These are phyloP conservation scores for Crithidia expoeki DNA, from an alignment of 208 protist genomes.

Conservation along the genomic window DNA sequence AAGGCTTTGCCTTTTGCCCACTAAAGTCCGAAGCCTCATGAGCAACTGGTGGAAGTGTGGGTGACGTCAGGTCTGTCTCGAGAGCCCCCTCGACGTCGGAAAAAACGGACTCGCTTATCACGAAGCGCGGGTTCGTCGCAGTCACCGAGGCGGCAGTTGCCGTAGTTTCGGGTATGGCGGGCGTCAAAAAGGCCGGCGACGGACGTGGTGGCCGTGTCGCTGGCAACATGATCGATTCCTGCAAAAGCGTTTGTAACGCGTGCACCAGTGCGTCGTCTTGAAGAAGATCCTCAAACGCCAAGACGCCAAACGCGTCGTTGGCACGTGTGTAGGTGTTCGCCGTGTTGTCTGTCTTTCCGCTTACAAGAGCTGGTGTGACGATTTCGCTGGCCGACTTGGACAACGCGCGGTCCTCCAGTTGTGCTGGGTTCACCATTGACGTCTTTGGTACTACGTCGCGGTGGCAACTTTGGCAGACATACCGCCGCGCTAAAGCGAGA, in stretches of 20 bases:
- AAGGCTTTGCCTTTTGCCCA: not conserved
- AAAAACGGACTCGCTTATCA: not conserved
- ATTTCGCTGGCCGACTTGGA: conserved; percentile 9
- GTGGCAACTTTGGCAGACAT: conserved; percentile 31
- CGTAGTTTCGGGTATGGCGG: not conserved
- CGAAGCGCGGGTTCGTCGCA: not conserved
- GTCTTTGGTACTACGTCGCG: conserved; percentile 23
- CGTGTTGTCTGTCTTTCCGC: not conserved
- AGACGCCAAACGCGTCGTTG: not conserved
- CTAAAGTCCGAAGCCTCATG: not conserved
- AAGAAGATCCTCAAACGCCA: conserved; percentile 31
- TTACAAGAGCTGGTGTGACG: not conserved
- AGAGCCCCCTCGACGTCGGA: not conserved
- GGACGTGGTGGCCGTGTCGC: conserved; percentile 18
- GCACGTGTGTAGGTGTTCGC: not conserved
- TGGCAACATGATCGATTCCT: conserved; percentile 31
- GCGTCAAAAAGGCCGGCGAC: not conserved
- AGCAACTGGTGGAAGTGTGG: not conserved
- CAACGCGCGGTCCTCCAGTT: conserved; percentile 5
- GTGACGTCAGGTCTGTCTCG: conserved; percentile 4
- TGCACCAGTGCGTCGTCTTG: conserved; percentile 28
- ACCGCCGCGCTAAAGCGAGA: conserved; percentile 8
- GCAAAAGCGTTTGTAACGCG: conserved; percentile 25
- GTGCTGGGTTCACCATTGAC: conserved; percentile 18
- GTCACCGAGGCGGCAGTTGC: not conserved